Percentiles rank a stretch among this genome's conserved stretches.
These are phyloP conservation scores for Aspergillus melleus DNA, from an alignment of 2,329 filamentous ascomycete genomes.

Conservation along the genomic window DNA sequence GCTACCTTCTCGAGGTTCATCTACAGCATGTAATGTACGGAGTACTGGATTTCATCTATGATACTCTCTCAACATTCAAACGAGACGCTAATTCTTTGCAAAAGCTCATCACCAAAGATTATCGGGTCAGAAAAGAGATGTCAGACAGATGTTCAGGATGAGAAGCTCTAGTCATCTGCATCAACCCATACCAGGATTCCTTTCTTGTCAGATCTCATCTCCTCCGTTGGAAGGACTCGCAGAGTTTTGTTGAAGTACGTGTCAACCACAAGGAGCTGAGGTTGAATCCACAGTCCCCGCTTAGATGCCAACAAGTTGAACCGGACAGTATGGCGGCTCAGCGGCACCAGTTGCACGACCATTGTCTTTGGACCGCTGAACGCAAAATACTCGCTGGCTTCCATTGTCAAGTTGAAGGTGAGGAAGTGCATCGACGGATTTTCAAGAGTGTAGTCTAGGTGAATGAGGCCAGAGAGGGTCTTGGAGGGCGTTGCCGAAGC, in stretches of 20 bases:
- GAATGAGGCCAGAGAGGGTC: conserved; percentile 35
- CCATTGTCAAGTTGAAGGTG: conserved; percentile 89
- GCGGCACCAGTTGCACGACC: conserved; percentile 76
- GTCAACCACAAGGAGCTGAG: conserved; percentile 76
- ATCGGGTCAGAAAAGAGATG: neutral
- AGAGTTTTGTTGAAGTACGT: conserved; percentile 92
- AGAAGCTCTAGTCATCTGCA: conserved; percentile 32
- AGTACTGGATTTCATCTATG: neutral
- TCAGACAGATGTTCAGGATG: neutral
- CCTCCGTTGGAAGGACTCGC: conserved; percentile 75
- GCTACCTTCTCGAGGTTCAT: no score
- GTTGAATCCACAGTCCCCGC: conserved; percentile 66
- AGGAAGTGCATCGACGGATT: conserved; percentile 94
- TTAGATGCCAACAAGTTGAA: conserved; percentile 72
- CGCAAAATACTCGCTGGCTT: conserved; percentile 86
- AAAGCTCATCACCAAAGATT: no score
- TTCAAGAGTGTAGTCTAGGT: conserved; percentile 73
- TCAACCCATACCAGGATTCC: conserved; percentile 48
- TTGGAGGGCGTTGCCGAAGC: conserved; percentile 45
- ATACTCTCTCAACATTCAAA: neutral
- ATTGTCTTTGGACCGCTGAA: conserved; percentile 86
- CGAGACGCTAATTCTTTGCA: neutral
- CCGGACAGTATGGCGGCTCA: conserved; percentile 71
- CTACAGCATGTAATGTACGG: no score
- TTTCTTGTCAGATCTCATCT: conserved; percentile 58